phyloP scores from a whole-genome alignment of 805 yeast species.

The Kodamaea fukazawae region DNA sequence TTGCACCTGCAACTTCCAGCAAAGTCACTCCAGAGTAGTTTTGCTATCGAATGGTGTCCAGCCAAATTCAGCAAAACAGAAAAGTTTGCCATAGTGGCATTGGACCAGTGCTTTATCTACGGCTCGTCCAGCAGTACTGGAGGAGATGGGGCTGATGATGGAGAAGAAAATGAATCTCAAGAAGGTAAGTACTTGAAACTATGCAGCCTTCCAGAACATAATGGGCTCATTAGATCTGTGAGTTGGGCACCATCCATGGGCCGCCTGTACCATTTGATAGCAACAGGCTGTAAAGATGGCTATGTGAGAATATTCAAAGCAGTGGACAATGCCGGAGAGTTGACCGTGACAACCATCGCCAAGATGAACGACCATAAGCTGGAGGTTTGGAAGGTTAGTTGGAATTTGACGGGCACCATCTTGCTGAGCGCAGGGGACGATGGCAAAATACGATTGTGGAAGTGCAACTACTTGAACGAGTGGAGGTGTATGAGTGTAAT shows the following conservation, averaged over 20 bases:
- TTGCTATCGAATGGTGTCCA: conserved; percentile 87
- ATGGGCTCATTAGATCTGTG: conserved; percentile 81
- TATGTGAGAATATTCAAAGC: conserved; percentile 81
- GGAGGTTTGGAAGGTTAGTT: conserved; percentile 94
- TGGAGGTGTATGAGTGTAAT: conserved; percentile 89
- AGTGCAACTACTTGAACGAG: conserved; percentile 77
- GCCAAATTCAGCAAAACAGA: conserved; percentile 72
- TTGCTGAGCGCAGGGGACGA: conserved; percentile 94
- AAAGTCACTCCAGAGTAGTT: conserved; percentile 77
- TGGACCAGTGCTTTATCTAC: conserved; percentile 85
- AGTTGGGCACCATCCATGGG: conserved; percentile 99
- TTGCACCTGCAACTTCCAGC: conserved; percentile 68
- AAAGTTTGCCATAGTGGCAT: conserved; percentile 76
- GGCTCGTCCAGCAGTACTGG: conserved; percentile 16
- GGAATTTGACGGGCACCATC: conserved; percentile 94
- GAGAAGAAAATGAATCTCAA: background rate
- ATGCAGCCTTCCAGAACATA: conserved; percentile 75
- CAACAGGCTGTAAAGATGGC: conserved; percentile 97
- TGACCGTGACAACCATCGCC: conserved; percentile 58
- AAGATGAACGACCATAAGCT: conserved; percentile 74
- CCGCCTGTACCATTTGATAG: conserved; percentile 77
- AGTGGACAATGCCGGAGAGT: conserved; percentile 39
- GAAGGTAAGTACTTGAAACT: conserved; percentile 47
- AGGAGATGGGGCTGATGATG: conserved; percentile 1
- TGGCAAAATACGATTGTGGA: conserved; percentile 90